These are phyloP conservation scores for Heritiera fomes DNA, from an alignment of 345 rosid genomes.

Conservation along the genomic window DNA sequence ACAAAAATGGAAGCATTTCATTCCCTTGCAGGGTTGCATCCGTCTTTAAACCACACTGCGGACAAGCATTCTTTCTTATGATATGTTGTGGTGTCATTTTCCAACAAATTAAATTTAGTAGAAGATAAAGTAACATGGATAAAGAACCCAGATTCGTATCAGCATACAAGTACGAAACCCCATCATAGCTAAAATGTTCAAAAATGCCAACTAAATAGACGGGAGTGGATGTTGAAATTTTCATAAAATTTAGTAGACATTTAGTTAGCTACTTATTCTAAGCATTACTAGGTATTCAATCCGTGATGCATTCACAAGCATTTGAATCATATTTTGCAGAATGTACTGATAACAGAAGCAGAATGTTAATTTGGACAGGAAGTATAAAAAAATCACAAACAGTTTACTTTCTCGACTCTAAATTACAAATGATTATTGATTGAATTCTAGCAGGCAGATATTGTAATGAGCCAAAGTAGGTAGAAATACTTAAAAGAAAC, in stretches of 20 bases:
- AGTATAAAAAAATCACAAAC: too few relatives aligned
- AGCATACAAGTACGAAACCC: neutral
- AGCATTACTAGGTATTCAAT: too few relatives aligned
- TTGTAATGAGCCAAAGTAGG: neutral
- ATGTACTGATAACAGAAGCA: too few relatives aligned
- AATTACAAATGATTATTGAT: neutral
- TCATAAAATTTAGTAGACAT: too few relatives aligned
- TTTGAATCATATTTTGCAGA: too few relatives aligned
- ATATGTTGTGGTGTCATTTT: too few relatives aligned
- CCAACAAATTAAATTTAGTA: neutral
- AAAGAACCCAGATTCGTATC: neutral
- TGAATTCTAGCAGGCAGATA: neutral
- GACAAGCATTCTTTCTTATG: neutral
- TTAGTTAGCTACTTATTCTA: too few relatives aligned
- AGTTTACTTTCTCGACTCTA: too few relatives aligned
- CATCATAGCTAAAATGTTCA: neutral
- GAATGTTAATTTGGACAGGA: too few relatives aligned
- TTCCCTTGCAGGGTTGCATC: neutral
- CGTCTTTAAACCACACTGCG: neutral
- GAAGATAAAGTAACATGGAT: neutral
- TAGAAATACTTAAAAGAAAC: neutral
- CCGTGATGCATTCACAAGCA: too few relatives aligned
- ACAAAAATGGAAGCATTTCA: neutral
- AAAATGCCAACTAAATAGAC: neutral
- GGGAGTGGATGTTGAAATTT: too few relatives aligned